Evolutionary conservation across 495 filamentous ascomycete species (phyloP), one percentile per base, ranked within the genome.

Genomic region (Annulohypoxylon nitens): DNA sequence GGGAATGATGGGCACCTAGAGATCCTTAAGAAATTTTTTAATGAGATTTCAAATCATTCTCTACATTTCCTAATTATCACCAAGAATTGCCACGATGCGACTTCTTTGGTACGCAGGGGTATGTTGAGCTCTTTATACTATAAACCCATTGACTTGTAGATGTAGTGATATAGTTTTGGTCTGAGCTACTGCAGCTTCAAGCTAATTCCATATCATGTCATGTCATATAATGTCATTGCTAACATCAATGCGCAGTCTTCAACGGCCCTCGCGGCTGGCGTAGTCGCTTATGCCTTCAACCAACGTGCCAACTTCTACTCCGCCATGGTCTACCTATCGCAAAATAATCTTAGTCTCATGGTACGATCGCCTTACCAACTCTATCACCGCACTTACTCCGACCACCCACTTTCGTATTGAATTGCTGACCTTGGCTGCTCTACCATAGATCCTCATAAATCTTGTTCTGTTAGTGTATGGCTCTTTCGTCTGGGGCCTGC

Each of bases 251-350:
- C 25, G 39, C 61, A 93, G 93, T 86, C 86, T 79, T 96, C 93
- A 39, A 87, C 90, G 78, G 88, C 88, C 81, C 88, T 95, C 77
- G 95, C 94, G 76, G 90, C 89, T 45, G 90, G 90, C 73, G 94
- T 96, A 43, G 85, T 98, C 65, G 81, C 97, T 55, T 94, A 93
- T 76, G 97, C 96, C 50, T 93, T 98, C 81, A 93, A 96, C 78
- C 92, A 98, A 81, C 89, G 96, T 71, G 88, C 96, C 61, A 99
- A 99, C 78, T 98, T 98, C 88, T 99, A 99, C 81, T 92, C 95
- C 14, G 94, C 95, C 60, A 94, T 93, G 80, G 97, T 99, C 34
- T 97, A 98, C 81, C 88, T 99, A 14, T 92, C 94, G 54, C 95
- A 98, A 79, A 97, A 93, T 80, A 98, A 93, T 83, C 90, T 95